Conservation (phyloP, 257 asterid genomes). For the Oldenlandia corymbosa region DNA sequence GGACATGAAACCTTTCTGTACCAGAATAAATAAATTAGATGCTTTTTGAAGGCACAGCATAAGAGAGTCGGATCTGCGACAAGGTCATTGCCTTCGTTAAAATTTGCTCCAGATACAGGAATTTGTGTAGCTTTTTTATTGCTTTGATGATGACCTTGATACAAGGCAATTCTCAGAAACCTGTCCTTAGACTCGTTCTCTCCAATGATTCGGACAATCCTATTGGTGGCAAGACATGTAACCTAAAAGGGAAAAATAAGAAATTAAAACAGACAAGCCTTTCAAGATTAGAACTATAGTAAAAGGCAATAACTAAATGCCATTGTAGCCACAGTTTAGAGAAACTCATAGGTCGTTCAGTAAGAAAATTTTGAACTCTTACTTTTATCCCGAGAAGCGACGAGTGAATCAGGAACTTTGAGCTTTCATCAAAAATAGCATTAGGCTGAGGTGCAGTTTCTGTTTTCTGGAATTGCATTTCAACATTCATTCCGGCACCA, state of each 20-base stretch:
- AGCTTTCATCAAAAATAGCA: constrained; percentile 99
- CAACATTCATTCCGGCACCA: constrained; percentile 97
- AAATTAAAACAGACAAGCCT: constrained; percentile 6
- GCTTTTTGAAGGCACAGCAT: constrained; percentile 99
- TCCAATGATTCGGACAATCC: constrained; percentile 83
- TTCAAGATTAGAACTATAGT: neutral
- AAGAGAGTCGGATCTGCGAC: constrained; percentile 85
- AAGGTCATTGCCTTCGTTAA: constrained; percentile 85
- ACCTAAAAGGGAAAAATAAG: constrained; percentile 35
- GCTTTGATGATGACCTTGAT: constrained; percentile 92
- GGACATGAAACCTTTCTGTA: constrained; percentile 17
- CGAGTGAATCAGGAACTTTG: constrained; percentile 88
- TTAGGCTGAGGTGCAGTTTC: constrained; percentile 81
- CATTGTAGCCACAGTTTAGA: neutral
- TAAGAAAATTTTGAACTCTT: constrained; percentile 29
- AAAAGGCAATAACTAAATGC: neutral
- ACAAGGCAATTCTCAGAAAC: constrained; percentile 84
- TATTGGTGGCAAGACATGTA: constrained; percentile 85
- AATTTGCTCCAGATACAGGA: constrained; percentile 89
- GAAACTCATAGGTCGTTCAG: neutral
- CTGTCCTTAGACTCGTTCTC: constrained; percentile 97
- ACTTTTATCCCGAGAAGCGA: constrained; percentile 97
- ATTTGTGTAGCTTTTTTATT: constrained; percentile 81
- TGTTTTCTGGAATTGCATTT: constrained; percentile 89
- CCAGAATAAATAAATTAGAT: constrained; percentile 94